These are phyloP conservation scores for Lentinula sp. DNA, from an alignment of 768 basidiomycete genomes.

Conservation along the genomic window DNA sequence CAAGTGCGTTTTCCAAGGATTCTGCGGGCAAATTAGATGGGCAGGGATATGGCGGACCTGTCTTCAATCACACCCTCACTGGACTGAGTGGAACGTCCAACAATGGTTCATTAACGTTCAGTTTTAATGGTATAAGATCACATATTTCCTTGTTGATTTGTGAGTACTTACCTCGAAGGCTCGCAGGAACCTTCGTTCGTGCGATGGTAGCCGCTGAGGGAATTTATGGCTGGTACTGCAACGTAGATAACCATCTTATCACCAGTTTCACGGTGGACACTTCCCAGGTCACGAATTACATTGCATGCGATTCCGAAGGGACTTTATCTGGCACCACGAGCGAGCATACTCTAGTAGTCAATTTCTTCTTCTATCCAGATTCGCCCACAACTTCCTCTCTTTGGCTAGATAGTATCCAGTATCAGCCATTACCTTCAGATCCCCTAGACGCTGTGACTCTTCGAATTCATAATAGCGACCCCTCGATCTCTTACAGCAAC, in stretches of 20 bases:
- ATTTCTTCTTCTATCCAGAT: not conserved
- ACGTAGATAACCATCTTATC: not conserved
- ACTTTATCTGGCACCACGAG: not conserved
- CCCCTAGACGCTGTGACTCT: not conserved
- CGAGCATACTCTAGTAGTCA: not conserved
- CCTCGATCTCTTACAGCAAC: slow-evolving; percentile 1
- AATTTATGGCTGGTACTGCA: not conserved
- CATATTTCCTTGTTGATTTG: not conserved
- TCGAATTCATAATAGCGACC: slow-evolving; percentile 4
- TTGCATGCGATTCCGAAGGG: slow-evolving; percentile 4
- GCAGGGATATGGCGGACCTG: not conserved
- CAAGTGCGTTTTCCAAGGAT: slow-evolving; percentile 1
- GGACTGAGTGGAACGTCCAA: not conserved
- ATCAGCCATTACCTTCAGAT: not conserved
- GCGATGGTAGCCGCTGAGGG: not conserved
- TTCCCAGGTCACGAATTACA: not conserved
- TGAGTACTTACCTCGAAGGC: not conserved
- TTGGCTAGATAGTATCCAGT: slow-evolving; percentile 2
- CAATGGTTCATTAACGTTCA: not conserved
- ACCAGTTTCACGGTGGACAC: not conserved
- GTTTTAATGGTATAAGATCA: not conserved
- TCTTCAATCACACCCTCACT: not conserved
- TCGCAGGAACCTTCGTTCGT: slow-evolving; percentile 2
- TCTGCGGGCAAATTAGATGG: not conserved
- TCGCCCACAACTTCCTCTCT: not conserved